These are phyloP conservation scores for Pisolithus sp. DNA, from an alignment of 768 basidiomycete genomes.

Conservation along the genomic window DNA sequence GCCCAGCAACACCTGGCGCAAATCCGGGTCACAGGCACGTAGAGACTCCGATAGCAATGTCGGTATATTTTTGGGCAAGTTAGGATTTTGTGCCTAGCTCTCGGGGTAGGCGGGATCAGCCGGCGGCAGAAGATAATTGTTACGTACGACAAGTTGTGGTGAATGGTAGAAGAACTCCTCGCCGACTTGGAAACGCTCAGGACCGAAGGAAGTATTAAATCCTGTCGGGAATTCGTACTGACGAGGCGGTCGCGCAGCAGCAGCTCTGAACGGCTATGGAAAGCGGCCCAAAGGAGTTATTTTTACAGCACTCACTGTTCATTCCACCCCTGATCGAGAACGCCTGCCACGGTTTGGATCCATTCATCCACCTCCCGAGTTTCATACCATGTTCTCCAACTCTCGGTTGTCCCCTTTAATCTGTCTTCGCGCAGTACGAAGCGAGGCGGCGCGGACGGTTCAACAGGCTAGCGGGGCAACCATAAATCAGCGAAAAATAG, in stretches of 20 bases:
- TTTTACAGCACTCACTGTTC: conserved; percentile 57
- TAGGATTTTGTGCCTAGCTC: conserved; percentile 47
- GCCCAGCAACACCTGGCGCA: conserved; percentile 82
- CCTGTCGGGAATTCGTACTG: conserved; percentile 97
- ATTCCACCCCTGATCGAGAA: conserved; percentile 84
- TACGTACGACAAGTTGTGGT: conserved; percentile 44
- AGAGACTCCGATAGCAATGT: conserved; percentile 73
- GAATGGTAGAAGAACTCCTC: conserved; percentile 87
- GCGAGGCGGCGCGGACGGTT: conserved; percentile 55
- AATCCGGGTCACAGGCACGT: conserved; percentile 82
- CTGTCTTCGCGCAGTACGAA: conserved; percentile 75
- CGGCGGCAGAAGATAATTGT: not conserved
- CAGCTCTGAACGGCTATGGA: conserved; percentile 38
- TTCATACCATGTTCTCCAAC: conserved; percentile 80
- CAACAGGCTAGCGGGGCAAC: conserved; percentile 56
- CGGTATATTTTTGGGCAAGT: conserved; percentile 69
- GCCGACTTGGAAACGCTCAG: conserved; percentile 76
- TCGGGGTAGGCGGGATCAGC: conserved; percentile 4
- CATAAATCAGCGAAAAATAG: conserved; percentile 2
- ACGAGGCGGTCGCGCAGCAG: conserved; percentile 47
- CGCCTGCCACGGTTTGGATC: conserved; percentile 82
- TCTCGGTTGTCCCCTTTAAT: conserved; percentile 61
- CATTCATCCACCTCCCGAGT: conserved; percentile 85
- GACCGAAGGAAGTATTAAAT: conserved; percentile 75
- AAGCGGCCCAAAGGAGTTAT: not conserved